These are phyloP conservation scores for Chaetomiaceae sp. DNA, from an alignment of 2,329 filamentous ascomycete species.

Conservation along the genomic window DNA sequence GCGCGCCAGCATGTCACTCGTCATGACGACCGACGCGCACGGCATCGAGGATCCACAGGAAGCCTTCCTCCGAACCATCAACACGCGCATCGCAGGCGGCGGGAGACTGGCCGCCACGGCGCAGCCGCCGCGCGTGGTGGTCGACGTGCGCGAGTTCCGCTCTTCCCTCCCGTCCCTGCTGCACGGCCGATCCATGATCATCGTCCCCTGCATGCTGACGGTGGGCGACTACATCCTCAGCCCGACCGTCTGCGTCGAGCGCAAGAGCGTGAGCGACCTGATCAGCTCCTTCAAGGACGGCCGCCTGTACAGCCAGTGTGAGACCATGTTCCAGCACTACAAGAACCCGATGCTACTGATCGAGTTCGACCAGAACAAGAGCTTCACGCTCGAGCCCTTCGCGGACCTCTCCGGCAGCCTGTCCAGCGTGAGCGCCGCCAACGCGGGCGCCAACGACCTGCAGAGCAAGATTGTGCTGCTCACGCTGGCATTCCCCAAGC, in stretches of 20 bases:
- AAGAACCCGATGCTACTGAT: slow-evolving; percentile 86
- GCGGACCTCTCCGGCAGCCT: slow-evolving; percentile 62
- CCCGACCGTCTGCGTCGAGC: slow-evolving; percentile 86
- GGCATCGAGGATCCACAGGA: slow-evolving; percentile 79
- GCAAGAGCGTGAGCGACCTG: slow-evolving; percentile 87
- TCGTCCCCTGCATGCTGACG: slow-evolving; percentile 92
- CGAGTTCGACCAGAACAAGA: slow-evolving; percentile 96
- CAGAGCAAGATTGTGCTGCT: slow-evolving; percentile 90
- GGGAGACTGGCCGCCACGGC: slow-evolving; percentile 79
- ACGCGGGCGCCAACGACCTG: slow-evolving; percentile 60
- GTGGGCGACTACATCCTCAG: slow-evolving; percentile 95
- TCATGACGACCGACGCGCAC: slow-evolving; percentile 68
- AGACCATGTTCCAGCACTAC: slow-evolving; percentile 94
- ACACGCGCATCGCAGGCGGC: slow-evolving; percentile 92
- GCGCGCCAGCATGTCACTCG: slow-evolving; percentile 86
- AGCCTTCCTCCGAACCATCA: slow-evolving; percentile 87
- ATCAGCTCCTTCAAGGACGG: slow-evolving; percentile 91
- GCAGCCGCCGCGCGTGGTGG: slow-evolving; percentile 82
- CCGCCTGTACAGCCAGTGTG: slow-evolving; percentile 84
- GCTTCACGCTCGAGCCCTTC: slow-evolving; percentile 85
- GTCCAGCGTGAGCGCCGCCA: slow-evolving; percentile 57
- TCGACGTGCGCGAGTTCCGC: slow-evolving; percentile 94
- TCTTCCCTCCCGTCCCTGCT: slow-evolving; percentile 87
- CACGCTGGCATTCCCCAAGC: slow-evolving; percentile 82
- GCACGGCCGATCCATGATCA: slow-evolving; percentile 80